Conservation (phyloP, 805 yeast genomes). For the Wickerhamiella azyma region DNA sequence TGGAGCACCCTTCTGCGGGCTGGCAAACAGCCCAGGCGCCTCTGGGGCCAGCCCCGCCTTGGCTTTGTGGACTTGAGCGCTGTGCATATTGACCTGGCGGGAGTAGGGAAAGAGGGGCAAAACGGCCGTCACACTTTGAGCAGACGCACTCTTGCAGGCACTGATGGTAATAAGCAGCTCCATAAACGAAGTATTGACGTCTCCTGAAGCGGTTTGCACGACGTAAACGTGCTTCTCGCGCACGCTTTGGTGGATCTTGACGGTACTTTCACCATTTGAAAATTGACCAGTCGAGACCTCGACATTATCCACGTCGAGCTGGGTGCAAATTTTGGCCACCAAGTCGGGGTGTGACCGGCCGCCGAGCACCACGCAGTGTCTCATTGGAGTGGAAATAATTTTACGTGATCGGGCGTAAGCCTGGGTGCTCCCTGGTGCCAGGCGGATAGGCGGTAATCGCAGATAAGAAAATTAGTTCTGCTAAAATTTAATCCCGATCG, state of each 20-base stretch:
- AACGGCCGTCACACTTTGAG: slow-evolving; percentile 78
- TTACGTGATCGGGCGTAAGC: not conserved
- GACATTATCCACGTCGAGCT: slow-evolving; percentile 62
- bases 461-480: no score
- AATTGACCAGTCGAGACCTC: slow-evolving; percentile 34
- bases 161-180: slow-evolving; percentile 71
- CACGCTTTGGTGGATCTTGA: slow-evolving; percentile 74
- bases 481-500: no score
- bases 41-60: not conserved
- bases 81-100: slow-evolving; percentile 89
- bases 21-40: not conserved
- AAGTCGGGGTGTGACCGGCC: slow-evolving; percentile 82
- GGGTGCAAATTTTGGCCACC: slow-evolving; percentile 59
- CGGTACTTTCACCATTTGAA: slow-evolving; percentile 86
- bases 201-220: slow-evolving; percentile 75
- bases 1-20: no score
- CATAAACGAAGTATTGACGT: slow-evolving; percentile 75
- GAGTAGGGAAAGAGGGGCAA: slow-evolving; percentile 91
- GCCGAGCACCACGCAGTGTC: slow-evolving; percentile 76
- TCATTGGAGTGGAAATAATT: slow-evolving; percentile 32
- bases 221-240: slow-evolving; percentile 94
- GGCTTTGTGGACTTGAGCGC: slow-evolving; percentile 28
- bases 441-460: no score
- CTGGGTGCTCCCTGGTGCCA: no score
- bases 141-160: slow-evolving; percentile 89